These are phyloP conservation scores for Pichia sp. DNA, from an alignment of 1,139 yeast species.

Conservation along the genomic window DNA sequence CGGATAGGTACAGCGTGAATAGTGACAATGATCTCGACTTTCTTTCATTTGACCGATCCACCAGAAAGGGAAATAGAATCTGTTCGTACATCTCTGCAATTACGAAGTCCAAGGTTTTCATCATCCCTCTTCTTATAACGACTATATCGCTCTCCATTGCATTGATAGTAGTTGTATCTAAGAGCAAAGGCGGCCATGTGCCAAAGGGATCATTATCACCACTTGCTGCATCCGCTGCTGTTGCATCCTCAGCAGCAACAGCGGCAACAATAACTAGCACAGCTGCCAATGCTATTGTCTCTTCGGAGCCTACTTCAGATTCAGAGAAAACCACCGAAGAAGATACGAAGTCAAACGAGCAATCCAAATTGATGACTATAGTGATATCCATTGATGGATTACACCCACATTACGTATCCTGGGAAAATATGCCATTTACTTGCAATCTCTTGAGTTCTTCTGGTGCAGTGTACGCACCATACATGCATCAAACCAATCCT, in stretches of 20 bases:
- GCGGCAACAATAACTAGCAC: no score
- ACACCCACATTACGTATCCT: constrained; percentile 81
- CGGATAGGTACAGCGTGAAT: background rate
- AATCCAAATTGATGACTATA: no score
- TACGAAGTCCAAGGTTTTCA: constrained; percentile 1
- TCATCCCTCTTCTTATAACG: background rate
- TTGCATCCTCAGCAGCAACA: no score
- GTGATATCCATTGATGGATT: constrained; percentile 80
- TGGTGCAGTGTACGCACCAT: constrained; percentile 57
- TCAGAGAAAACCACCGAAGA: no score
- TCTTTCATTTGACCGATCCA: no score
- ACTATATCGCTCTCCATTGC: constrained; percentile 4
- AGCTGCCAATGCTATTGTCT: no score
- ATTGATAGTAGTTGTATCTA: constrained; percentile 6
- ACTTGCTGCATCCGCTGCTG: no score
- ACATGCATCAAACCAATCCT: constrained; percentile 82
- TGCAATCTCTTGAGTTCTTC: constrained; percentile 48
- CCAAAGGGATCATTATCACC: no score
- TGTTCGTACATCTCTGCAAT: background rate
- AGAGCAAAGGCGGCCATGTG: no score
- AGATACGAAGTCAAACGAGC: no score
- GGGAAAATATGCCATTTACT: constrained; percentile 61
- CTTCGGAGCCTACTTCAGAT: no score
- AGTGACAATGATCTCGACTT: background rate
- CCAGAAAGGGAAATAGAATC: background rate